phyloP scores from a whole-genome alignment of 176 grass and related monocot species.

The Triticum monococcum region DNA sequence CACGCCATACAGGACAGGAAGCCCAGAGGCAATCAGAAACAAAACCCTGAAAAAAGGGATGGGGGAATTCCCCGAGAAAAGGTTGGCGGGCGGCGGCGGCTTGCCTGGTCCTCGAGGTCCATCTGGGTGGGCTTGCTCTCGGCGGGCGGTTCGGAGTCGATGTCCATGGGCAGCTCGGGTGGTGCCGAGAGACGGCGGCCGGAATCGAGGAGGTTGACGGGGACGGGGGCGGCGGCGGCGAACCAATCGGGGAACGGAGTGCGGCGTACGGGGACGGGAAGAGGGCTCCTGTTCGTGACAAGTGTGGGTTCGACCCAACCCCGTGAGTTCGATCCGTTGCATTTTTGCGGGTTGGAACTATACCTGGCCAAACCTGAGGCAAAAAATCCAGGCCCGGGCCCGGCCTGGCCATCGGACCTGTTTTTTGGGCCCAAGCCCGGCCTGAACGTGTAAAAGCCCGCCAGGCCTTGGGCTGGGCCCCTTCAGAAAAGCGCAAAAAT shows the following conservation, averaged over 20 bases:
- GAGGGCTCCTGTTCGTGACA: neutral
- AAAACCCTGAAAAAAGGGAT: neutral
- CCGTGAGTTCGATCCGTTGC: too few species aligned
- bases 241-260: neutral
- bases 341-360: too few species aligned
- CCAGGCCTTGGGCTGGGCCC: too few species aligned
- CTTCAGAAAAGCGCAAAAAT: too few species aligned
- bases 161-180: constrained; percentile 15
- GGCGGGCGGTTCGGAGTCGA: constrained; percentile 20
- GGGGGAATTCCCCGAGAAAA: neutral
- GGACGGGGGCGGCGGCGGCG: too few species aligned
- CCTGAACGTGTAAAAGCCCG: too few species aligned
- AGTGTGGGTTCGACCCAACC: neutral
- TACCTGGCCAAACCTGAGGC: too few species aligned
- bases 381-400: too few species aligned
- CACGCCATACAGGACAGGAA: neutral
- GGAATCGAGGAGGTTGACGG: neutral
- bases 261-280: neutral
- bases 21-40: neutral
- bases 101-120: constrained; percentile 49
- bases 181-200: neutral
- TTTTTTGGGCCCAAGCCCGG: too few species aligned
- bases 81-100: neutral
- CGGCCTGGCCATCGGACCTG: too few species aligned
- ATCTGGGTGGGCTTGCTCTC: constrained; percentile 42